Conservation (phyloP, 305 asterid species). For the Andrographis paniculata region DNA sequence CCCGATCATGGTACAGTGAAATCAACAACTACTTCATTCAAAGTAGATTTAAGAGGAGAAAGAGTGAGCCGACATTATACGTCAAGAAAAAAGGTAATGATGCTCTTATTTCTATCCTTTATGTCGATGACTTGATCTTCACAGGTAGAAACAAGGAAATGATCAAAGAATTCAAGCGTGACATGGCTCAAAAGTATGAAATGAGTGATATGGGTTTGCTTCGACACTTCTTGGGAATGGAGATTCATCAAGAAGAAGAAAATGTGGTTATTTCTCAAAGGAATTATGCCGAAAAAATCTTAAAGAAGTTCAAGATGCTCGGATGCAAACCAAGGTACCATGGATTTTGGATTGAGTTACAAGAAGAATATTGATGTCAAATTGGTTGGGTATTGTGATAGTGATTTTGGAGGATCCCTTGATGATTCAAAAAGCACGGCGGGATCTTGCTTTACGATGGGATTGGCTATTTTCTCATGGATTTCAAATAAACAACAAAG, state of each 20-base stretch:
- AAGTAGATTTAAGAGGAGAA: slow-evolving; percentile 1
- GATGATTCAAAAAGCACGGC: slow-evolving; percentile 1
- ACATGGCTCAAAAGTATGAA: not conserved
- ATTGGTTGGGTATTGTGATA: not conserved
- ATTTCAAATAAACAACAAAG: not conserved
- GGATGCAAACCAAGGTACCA: slow-evolving; percentile 1
- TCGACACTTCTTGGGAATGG: not conserved
- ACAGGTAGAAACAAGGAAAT: not conserved
- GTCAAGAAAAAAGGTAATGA: not conserved
- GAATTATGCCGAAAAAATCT: not conserved
- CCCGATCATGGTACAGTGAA: not conserved
- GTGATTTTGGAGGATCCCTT: not conserved
- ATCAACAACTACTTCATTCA: not conserved
- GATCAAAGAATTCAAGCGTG: slow-evolving; percentile 1
- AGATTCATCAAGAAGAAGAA: not conserved
- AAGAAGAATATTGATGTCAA: too few relatives aligned
- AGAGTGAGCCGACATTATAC: not conserved
- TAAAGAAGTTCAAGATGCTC: not conserved
- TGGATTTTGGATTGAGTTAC: not conserved
- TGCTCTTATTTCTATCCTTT: not conserved
- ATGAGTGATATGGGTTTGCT: slow-evolving; percentile 1
- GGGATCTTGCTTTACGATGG: not conserved
- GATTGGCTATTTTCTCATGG: not conserved
- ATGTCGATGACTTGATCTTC: not conserved
- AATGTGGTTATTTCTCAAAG: not conserved